Base-by-base conservation (phyloP, 805 yeast species). In the Starmera quercuum region DNA sequence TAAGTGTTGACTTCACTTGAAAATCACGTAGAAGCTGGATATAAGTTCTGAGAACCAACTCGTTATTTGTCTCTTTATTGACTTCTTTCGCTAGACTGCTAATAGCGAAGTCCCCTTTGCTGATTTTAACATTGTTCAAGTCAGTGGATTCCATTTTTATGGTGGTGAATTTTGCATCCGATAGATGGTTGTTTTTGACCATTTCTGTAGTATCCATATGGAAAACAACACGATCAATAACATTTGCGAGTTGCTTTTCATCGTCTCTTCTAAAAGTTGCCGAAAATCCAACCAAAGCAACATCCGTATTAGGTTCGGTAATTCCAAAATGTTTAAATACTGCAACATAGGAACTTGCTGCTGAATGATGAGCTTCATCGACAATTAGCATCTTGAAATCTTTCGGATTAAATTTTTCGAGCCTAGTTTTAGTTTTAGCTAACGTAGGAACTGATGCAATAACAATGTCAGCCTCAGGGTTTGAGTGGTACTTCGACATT, bases 301-400 rank as follows among this genome's bases (percentile, higher is more conserved):
- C 64, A 1, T 58, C 57, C 36, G 74, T 60, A 1, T 61, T 52
- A 0, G 59, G 43, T 1, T 49, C 41, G 22, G 48, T 41, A 3
- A 42, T 31, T 0, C 44, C 45, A 46, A 88, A 85, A 47, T 83
- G 66, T 4, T 63, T 53, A 33, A 85, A 52, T 1, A 87, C 65
- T 20, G 66, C 64, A 13, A 58, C 29, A 61, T 88, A 90, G 1
- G 87, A 66, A 12, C 54, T 50, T 1, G 95, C 86, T 1, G 83
- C 82, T 0, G 95, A 79, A 56, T 88, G 97, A 51, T 88, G 97
- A 26, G 95, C 94, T 53, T 88, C 97, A 57, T 88, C 97, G 3
- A 88, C 64, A 15, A 88, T 75, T 13, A 90, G 71, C 21, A 87
- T 64, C 49, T 84, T 81, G 59, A 70, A 80, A n/a, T 73, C 71